These are phyloP conservation scores for Aspergillus baeticus DNA, from an alignment of 495 filamentous ascomycete genomes.

Conservation along the genomic window DNA sequence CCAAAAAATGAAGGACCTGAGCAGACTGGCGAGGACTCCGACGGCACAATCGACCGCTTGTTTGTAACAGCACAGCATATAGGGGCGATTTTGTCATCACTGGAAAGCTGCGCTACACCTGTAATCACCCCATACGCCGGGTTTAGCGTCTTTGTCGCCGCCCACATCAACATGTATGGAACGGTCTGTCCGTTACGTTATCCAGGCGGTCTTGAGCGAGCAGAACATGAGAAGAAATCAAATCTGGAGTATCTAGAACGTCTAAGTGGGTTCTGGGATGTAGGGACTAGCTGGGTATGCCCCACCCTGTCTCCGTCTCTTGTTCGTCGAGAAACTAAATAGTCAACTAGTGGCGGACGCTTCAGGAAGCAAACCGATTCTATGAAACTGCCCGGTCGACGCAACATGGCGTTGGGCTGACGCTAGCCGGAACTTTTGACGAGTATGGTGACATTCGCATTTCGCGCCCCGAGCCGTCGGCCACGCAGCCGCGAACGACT, in stretches of 20 bases:
- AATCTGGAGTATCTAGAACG: slow-evolving; percentile 41
- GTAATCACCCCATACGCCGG: slow-evolving; percentile 46
- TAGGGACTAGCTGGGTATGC: slow-evolving; percentile 42
- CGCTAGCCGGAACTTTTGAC: slow-evolving; percentile 38
- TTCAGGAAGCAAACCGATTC: slow-evolving; percentile 43
- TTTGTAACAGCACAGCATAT: slow-evolving; percentile 42
- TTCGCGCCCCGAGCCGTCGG: slow-evolving; percentile 7
- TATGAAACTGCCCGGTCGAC: slow-evolving; percentile 36
- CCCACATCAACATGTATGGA: slow-evolving; percentile 49
- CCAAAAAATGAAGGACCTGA: slow-evolving; percentile 30
- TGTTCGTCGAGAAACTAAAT: not conserved
- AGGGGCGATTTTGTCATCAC: slow-evolving; percentile 31
- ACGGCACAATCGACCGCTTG: slow-evolving; percentile 33
- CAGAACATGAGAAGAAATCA: slow-evolving; percentile 34
- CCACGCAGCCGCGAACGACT: not conserved
- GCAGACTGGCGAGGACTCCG: slow-evolving; percentile 21
- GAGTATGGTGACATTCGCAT: slow-evolving; percentile 46
- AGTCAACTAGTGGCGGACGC: slow-evolving; percentile 36
- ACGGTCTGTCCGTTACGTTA: slow-evolving; percentile 38
- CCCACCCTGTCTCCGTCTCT: not conserved
- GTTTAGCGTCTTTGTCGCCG: slow-evolving; percentile 46
- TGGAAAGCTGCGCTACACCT: slow-evolving; percentile 36
- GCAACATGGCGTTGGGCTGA: slow-evolving; percentile 25
- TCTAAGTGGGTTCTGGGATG: slow-evolving; percentile 39
- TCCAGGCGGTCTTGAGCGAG: slow-evolving; percentile 36